Evolutionary conservation across 2,329 filamentous ascomycete species (phyloP).

Genomic region (Penicillium sp.): DNA sequence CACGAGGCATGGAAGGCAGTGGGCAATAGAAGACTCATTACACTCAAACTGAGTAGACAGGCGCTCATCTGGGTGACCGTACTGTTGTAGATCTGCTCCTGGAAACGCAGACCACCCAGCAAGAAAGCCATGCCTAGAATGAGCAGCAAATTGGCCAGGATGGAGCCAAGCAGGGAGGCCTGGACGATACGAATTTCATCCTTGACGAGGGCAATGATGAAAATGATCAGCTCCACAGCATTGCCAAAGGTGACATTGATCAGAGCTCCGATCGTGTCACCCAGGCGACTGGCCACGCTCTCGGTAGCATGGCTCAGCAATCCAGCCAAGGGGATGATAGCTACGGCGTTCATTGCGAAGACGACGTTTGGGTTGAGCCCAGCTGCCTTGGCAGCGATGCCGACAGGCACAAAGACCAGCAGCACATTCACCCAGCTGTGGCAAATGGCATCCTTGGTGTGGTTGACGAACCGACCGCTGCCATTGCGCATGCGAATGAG

Average conservation of each 20-base stretch:
- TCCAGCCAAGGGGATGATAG: conserved; percentile 71
- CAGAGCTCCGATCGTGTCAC: conserved; percentile 68
- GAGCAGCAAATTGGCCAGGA: conserved; percentile 80
- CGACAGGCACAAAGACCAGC: conserved; percentile 43
- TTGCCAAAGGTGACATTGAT: conserved; percentile 78
- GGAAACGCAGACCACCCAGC: conserved; percentile 77
- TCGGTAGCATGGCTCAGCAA: conserved; percentile 71
- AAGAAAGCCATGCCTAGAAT: conserved; percentile 92
- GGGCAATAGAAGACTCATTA: conserved; percentile 82
- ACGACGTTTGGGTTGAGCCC: conserved; percentile 58
- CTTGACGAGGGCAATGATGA: conserved; percentile 72
- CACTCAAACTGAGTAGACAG: conserved; percentile 82
- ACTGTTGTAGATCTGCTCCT: conserved; percentile 94
- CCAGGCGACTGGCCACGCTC: conserved; percentile 68
- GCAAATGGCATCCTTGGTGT: conserved; percentile 35
- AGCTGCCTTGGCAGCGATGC: conserved; percentile 39
- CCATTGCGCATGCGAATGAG: conserved; percentile 32
- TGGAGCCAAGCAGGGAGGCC: conserved; percentile 83
- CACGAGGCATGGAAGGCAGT: conserved; percentile 94
- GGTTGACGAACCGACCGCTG: conserved; percentile 31
- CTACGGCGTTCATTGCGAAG: conserved; percentile 72
- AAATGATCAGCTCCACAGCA: conserved; percentile 76
- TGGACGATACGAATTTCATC: conserved; percentile 88
- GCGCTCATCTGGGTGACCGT: conserved; percentile 96
- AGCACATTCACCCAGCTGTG: conserved; percentile 47